phyloP scores from a whole-genome alignment of 306 rosid genomes.

The Comarum palustre region DNA sequence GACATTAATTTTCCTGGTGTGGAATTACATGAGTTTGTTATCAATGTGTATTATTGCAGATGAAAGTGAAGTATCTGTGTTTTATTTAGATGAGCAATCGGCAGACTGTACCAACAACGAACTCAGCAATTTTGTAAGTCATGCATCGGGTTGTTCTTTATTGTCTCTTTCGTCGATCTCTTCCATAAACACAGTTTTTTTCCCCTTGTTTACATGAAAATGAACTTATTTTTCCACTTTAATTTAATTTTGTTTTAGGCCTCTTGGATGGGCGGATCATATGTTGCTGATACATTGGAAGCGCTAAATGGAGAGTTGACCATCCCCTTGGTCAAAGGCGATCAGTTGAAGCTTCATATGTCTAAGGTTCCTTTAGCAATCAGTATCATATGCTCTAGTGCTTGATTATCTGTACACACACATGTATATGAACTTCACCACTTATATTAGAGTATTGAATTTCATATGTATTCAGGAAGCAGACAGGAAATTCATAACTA shows the following conservation, averaged over 20 bases:
- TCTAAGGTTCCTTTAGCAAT: slow-evolving; percentile 53
- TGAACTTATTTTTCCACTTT: not conserved
- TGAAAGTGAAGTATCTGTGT: slow-evolving; percentile 58
- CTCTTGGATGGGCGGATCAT: slow-evolving; percentile 84
- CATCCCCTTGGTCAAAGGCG: slow-evolving; percentile 58
- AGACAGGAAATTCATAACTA: slow-evolving; percentile 52
- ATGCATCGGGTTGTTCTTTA: slow-evolving; percentile 16
- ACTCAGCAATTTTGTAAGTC: slow-evolving; percentile 70
- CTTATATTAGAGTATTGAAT: slow-evolving; percentile 4
- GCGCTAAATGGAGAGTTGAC: slow-evolving; percentile 65
- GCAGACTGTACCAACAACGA: slow-evolving; percentile 51
- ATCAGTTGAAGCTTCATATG: slow-evolving; percentile 53
- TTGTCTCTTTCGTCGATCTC: not conserved
- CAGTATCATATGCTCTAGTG: not conserved
- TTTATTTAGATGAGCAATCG: slow-evolving; percentile 65
- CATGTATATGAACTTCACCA: not conserved
- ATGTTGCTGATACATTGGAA: slow-evolving; percentile 48
- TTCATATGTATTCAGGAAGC: slow-evolving; percentile 47
- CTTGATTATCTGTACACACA: not conserved
- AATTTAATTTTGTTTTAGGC: slow-evolving; percentile 43
- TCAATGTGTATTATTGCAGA: slow-evolving; percentile 42
- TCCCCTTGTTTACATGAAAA: slow-evolving; percentile 19
- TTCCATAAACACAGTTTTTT: slow-evolving; percentile 13
- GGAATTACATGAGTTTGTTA: not conserved
- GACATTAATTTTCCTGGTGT: not conserved